Percentiles rank a stretch among this genome's conserved stretches.
phyloP scores from a whole-genome alignment of 164 flowering plant genomes.

The Annona squamosa region DNA sequence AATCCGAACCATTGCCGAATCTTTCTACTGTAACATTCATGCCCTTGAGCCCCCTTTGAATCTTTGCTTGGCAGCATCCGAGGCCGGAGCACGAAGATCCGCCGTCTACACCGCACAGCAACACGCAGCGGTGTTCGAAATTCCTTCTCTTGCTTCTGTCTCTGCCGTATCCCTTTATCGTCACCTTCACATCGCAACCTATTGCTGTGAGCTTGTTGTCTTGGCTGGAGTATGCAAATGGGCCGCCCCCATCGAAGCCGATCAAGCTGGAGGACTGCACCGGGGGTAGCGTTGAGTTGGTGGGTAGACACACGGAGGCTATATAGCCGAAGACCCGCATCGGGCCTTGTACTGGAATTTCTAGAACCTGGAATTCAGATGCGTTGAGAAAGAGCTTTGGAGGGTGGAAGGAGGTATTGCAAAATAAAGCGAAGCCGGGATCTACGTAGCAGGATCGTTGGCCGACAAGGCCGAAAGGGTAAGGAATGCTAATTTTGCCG shows the following conservation, averaged over 20 bases:
- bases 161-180: background rate
- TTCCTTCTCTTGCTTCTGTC: background rate
- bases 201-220: background rate
- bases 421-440: background rate
- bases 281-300: background rate
- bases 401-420: conserved; percentile 2
- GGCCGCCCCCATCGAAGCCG: background rate
- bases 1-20: background rate
- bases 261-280: background rate
- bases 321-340: background rate
- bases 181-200: background rate
- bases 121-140: background rate
- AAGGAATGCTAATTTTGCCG: background rate
- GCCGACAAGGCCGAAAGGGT: conserved; percentile 6
- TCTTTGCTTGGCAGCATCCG: conserved; percentile 1
- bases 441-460: background rate
- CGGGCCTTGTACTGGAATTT: background rate
- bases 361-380: background rate
- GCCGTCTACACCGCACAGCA: background rate
- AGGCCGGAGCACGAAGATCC: background rate
- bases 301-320: background rate
- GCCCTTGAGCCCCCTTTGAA: background rate
- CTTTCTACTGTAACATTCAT: background rate
- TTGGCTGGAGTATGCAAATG: background rate
- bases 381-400: background rate